These are phyloP conservation scores for Verbena officinalis DNA, from an alignment of 257 asterid genomes.

Conservation along the genomic window DNA sequence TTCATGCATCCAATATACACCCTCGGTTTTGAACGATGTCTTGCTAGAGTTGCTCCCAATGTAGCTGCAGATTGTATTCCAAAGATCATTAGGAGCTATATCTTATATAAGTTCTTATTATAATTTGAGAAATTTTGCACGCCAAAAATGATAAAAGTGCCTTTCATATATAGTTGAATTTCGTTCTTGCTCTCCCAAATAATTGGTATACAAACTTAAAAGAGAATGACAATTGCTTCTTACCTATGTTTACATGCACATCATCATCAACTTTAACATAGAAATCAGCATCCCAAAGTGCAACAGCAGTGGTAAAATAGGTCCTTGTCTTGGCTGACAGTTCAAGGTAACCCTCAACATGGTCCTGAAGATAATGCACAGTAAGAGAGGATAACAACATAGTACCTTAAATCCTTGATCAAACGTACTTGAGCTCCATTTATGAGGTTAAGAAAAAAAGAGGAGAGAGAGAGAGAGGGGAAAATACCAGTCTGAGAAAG, in stretches of 20 bases:
- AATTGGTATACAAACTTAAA: neutral
- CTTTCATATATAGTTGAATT: too few relatives aligned
- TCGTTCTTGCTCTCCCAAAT: too few relatives aligned
- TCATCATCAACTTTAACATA: constrained; percentile 95
- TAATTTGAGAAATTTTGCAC: too few relatives aligned
- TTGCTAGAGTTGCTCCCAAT: constrained; percentile 41
- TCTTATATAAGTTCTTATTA: too few relatives aligned
- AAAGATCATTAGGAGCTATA: constrained; percentile 16
- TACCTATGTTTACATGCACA: constrained; percentile 92
- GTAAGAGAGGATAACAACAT: too few relatives aligned
- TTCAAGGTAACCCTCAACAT: constrained; percentile 95
- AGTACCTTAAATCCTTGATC: neutral
- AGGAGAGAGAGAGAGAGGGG: neutral
- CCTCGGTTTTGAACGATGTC: constrained; percentile 48
- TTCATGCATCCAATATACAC: constrained; percentile 58
- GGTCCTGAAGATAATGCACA: constrained; percentile 51
- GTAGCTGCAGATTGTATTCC: constrained; percentile 34
- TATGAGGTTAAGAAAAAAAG: neutral
- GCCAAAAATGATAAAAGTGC: too few relatives aligned
- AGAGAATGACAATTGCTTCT: constrained; percentile 8
- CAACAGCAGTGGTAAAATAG: constrained; percentile 77
- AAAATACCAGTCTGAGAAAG: constrained; percentile 76
- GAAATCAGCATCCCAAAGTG: constrained; percentile 87
- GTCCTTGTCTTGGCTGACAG: constrained; percentile 88
- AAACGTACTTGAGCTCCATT: neutral